A percentile compares a stretch with the other conserved stretches of the same genome.
These are phyloP conservation scores for Epichloe sibirici DNA, from an alignment of 2,329 filamentous ascomycete genomes.

Conservation along the genomic window DNA sequence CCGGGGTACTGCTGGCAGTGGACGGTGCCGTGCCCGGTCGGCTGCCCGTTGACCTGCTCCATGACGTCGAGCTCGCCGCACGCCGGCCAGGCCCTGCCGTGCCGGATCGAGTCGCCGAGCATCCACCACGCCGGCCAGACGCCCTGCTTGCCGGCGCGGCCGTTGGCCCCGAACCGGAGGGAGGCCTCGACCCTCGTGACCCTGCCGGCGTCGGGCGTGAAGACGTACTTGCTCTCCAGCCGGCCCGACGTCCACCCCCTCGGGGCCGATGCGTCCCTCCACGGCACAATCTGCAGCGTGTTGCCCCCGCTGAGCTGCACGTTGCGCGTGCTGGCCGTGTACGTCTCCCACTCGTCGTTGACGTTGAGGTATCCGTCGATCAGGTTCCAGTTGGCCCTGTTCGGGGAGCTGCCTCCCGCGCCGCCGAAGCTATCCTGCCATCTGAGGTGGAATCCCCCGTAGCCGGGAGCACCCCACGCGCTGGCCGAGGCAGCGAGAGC, in stretches of 20 bases:
- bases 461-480: slow-evolving; percentile 26
- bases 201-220: slow-evolving; percentile 33
- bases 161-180: slow-evolving; percentile 34
- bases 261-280: slow-evolving; percentile 21
- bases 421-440: slow-evolving; percentile 35
- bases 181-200: slow-evolving; percentile 33
- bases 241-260: slow-evolving; percentile 41
- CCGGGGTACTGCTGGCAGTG: slow-evolving; percentile 37
- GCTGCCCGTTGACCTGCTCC: slow-evolving; percentile 40
- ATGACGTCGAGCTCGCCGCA: slow-evolving; percentile 47
- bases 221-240: slow-evolving; percentile 36
- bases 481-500: slow-evolving; percentile 19
- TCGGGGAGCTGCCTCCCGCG: slow-evolving; percentile 19
- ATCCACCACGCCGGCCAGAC: slow-evolving; percentile 50
- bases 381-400: slow-evolving; percentile 28
- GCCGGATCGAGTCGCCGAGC: slow-evolving; percentile 36
- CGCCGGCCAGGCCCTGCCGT: slow-evolving; percentile 36
- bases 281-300: slow-evolving; percentile 40
- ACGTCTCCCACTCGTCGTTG: slow-evolving; percentile 41
- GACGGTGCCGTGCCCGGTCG: slow-evolving; percentile 34
- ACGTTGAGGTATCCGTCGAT: slow-evolving; percentile 27
- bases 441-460: slow-evolving; percentile 24
- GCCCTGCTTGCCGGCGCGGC: slow-evolving; percentile 33
- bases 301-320: slow-evolving; percentile 36
- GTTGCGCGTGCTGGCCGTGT: slow-evolving; percentile 33